Evolutionary conservation across 116 monocot species (phyloP).

Genomic region (Papilionanthe hybrid): DNA sequence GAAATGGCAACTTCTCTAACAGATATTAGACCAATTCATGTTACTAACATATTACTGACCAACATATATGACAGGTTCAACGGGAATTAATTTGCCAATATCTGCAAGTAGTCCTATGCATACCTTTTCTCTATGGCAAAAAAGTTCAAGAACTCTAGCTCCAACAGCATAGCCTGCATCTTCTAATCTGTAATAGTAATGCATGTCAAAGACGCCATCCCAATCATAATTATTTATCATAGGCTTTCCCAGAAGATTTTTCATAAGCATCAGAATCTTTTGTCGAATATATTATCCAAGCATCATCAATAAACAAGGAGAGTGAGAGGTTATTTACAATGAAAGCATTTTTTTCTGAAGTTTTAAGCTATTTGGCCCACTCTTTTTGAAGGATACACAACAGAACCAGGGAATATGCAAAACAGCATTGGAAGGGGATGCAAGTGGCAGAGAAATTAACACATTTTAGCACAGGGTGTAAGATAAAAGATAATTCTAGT

Average conservation of each 20-base stretch:
- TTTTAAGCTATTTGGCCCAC: neutral
- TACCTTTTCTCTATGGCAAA: slow-evolving; percentile 93
- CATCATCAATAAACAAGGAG: neutral
- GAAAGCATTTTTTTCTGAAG: neutral
- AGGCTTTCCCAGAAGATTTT: neutral
- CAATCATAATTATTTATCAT: neutral
- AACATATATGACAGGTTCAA: neutral
- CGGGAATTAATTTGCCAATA: neutral
- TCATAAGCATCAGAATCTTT: neutral
- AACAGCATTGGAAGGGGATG: neutral
- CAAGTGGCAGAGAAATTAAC: neutral
- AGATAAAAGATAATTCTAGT: neutral
- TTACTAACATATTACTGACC: neutral
- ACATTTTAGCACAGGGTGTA: neutral
- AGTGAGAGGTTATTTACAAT: neutral
- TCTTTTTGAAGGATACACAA: neutral
- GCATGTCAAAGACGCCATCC: neutral
- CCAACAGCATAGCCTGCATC: slow-evolving; percentile 99
- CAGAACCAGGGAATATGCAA: neutral
- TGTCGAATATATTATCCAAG: neutral
- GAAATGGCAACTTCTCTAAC: neutral
- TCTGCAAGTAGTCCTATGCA: neutral
- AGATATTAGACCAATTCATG: neutral
- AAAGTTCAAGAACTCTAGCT: slow-evolving; percentile 90
- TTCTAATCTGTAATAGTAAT: slow-evolving; percentile 56